These are phyloP conservation scores for Xylona heveae DNA, from an alignment of 495 filamentous ascomycete genomes.

Conservation along the genomic window DNA sequence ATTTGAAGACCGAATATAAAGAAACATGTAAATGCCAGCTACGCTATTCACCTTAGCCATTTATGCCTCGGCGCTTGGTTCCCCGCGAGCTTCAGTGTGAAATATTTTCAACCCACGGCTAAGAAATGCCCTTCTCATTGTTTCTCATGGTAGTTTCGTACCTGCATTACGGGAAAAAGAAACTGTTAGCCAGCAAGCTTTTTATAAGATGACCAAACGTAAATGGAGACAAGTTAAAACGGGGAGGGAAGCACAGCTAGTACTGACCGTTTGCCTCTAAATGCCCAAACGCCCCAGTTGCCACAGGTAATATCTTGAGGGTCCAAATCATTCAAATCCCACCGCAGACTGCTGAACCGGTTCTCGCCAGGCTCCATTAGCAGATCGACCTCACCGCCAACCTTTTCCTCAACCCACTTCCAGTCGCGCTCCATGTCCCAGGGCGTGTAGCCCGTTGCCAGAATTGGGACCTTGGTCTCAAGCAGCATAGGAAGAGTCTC, in stretches of 20 bases:
- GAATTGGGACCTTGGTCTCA: slow-evolving; percentile 84
- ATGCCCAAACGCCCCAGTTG: slow-evolving; percentile 94
- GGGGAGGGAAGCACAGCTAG: slow-evolving; percentile 9
- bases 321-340: slow-evolving; percentile 93
- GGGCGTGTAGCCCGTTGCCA: slow-evolving; percentile 89
- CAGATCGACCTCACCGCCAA: slow-evolving; percentile 74
- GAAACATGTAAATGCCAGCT: too few relatives aligned
- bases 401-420: slow-evolving; percentile 66
- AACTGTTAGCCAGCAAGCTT: too few relatives aligned
- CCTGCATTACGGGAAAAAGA: too few relatives aligned
- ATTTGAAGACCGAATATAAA: too few relatives aligned
- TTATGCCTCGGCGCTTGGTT: too few relatives aligned
- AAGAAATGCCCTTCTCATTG: too few relatives aligned
- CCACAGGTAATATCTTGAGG: slow-evolving; percentile 86
- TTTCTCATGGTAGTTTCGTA: too few relatives aligned
- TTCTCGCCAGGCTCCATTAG: slow-evolving; percentile 88
- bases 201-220: too few relatives aligned
- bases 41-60: too few relatives aligned
- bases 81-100: too few relatives aligned
- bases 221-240: too few relatives aligned
- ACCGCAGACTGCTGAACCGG: slow-evolving; percentile 76
- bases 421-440: slow-evolving; percentile 85
- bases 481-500: slow-evolving; percentile 73
- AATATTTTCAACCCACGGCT: too few relatives aligned
- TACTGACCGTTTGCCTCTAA: slow-evolving; percentile 85